These are phyloP conservation scores for Russula lepida DNA, from an alignment of 768 basidiomycete genomes.

Conservation along the genomic window DNA sequence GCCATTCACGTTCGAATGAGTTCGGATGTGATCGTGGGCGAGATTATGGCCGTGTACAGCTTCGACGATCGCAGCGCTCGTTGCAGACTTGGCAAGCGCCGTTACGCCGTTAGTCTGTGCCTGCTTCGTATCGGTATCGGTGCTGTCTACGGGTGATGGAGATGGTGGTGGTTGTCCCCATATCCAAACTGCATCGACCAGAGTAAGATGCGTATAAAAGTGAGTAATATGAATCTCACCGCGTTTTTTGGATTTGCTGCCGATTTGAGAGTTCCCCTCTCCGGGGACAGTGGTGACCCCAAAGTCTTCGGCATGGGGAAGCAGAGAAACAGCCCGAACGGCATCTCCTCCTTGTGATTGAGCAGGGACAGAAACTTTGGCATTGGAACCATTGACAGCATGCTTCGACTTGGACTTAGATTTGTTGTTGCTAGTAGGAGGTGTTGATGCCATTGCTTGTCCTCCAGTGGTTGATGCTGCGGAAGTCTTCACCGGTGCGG, in stretches of 20 bases:
- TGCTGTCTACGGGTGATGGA: no score
- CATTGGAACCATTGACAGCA: slow-evolving; percentile 4
- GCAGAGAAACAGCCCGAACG: no score
- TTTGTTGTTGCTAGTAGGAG: neutral
- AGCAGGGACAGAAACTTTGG: neutral
- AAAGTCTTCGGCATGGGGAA: no score
- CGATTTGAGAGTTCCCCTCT: no score
- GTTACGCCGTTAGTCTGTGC: neutral
- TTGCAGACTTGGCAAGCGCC: slow-evolving; percentile 9
- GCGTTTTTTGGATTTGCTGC: no score
- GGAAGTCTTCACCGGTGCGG: neutral
- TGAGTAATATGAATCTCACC: no score
- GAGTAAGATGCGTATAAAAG: no score
- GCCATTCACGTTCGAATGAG: slow-evolving; percentile 17
- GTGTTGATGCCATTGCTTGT: neutral
- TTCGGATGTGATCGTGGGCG: no score
- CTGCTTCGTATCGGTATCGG: neutral
- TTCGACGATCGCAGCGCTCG: slow-evolving; percentile 15
- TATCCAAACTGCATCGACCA: no score
- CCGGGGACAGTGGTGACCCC: no score
- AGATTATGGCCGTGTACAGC: slow-evolving; percentile 3
- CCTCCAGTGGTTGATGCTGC: neutral
- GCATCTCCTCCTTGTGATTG: no score
- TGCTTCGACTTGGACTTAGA: slow-evolving; percentile 9
- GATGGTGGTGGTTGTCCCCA: no score